Conservation (phyloP, 768 basidiomycete genomes). For the Amanita rubescens region DNA sequence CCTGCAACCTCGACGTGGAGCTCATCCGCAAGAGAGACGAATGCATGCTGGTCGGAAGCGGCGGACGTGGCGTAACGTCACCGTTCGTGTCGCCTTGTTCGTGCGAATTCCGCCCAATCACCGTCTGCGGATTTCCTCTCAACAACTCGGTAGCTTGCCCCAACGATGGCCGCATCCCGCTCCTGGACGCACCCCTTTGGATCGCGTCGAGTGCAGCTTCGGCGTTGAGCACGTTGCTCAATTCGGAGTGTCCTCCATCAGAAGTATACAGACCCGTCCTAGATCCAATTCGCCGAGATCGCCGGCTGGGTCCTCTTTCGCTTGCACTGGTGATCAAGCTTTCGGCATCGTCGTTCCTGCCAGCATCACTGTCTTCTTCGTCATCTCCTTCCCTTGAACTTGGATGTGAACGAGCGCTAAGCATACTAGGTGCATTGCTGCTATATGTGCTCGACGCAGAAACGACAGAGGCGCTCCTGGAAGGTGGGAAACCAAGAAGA, state of each 20-base stretch:
- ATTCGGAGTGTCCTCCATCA: conserved; percentile 34
- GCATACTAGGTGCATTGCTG: conserved; percentile 10
- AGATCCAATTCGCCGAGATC: conserved; percentile 14
- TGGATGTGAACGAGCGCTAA: conserved; percentile 28
- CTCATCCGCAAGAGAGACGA: conserved; percentile 2
- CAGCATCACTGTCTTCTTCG: conserved; percentile 34
- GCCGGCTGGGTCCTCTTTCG: not conserved
- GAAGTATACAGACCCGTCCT: conserved; percentile 13
- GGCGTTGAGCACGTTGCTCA: conserved; percentile 33
- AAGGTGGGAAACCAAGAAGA: conserved; percentile 49
- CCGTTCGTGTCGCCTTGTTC: conserved; percentile 28
- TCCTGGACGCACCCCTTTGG: conserved; percentile 22
- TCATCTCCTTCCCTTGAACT: conserved; percentile 55
- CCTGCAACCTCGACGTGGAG: conserved; percentile 5
- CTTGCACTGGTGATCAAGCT: not conserved
- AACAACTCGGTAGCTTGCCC: conserved; percentile 11
- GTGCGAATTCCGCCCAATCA: not conserved
- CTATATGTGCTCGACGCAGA: conserved; percentile 14
- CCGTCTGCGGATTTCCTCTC: not conserved
- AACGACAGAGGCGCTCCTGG: conserved; percentile 34
- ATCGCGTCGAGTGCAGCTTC: conserved; percentile 23
- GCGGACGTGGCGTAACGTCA: conserved; percentile 50
- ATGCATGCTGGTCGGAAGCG: conserved; percentile 15
- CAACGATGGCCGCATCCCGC: conserved; percentile 27
- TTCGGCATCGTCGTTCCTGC: conserved; percentile 8